phyloP scores from a whole-genome alignment of 371 early-diverging fungal species.

The Syncephalis plumigaleata region DNA sequence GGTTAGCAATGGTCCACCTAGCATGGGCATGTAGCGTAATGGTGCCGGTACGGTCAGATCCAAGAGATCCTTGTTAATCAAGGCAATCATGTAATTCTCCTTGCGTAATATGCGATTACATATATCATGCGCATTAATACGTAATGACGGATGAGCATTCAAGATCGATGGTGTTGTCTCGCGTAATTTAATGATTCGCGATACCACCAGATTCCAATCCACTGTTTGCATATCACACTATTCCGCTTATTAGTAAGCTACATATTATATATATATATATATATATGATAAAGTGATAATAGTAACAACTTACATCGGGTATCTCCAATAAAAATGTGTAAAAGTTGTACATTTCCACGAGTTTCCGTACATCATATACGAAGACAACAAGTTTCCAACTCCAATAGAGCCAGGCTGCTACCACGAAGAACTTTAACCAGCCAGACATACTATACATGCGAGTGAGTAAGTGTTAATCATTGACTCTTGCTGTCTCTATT shows the following conservation, averaged over 20 bases:
- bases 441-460: conserved; percentile 22
- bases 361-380: conserved; percentile 41
- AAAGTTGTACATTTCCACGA: conserved; percentile 72
- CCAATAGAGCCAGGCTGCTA: conserved; percentile 55
- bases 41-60: conserved; percentile 55
- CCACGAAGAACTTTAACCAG: conserved; percentile 23
- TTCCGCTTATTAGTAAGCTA: too few species aligned
- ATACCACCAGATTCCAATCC: conserved; percentile 58
- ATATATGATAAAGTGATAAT: not conserved
- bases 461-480: too few species aligned
- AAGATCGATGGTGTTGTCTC: conserved; percentile 44
- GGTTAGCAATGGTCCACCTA: conserved; percentile 12
- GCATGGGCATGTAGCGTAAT: conserved; percentile 11
- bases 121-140: conserved; percentile 74
- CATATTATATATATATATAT: not conserved
- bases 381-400: conserved; percentile 46
- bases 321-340: conserved; percentile 65
- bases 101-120: conserved; percentile 90
- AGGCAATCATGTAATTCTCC: conserved; percentile 90
- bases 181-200: conserved; percentile 44
- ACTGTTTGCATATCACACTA: conserved; percentile 62
- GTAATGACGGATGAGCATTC: conserved; percentile 17
- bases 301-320: conserved; percentile 35
- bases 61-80: conserved; percentile 83
- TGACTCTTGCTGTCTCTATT: too few species aligned